These are phyloP conservation scores for Pseudomassariella vexata DNA, from an alignment of 2,329 filamentous ascomycete genomes.

Conservation along the genomic window DNA sequence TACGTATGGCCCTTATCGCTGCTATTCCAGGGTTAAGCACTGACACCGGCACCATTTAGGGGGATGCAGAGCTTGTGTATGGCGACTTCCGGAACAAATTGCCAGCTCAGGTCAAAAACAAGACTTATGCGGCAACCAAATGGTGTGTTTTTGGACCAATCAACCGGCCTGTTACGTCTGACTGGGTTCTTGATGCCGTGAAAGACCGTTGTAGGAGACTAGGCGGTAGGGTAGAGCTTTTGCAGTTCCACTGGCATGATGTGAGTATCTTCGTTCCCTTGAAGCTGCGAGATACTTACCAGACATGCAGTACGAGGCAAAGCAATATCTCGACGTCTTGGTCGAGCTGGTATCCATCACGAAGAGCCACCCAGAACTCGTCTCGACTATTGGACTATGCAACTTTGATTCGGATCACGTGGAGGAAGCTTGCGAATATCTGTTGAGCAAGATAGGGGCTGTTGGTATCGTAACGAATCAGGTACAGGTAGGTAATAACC, in stretches of 20 bases:
- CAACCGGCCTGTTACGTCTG: conserved; percentile 15
- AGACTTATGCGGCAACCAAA: conserved; percentile 27
- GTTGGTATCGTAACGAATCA: conserved; percentile 27
- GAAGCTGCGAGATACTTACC: background rate
- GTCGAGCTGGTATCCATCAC: conserved; percentile 22
- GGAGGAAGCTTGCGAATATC: conserved; percentile 25
- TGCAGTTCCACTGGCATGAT: conserved; percentile 31
- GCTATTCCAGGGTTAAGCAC: too few species aligned
- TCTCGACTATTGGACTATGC: conserved; percentile 26
- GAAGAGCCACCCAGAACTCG: conserved; percentile 19
- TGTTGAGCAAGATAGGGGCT: conserved; percentile 18
- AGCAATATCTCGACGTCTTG: conserved; percentile 28
- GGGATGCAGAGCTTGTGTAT: conserved; percentile 28
- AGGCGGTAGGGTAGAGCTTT: conserved; percentile 24
- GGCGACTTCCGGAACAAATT: conserved; percentile 23
- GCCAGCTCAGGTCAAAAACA: conserved; percentile 11
- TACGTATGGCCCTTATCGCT: conserved; percentile 17
- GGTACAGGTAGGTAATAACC: conserved; percentile 21
- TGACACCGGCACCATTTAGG: conserved; percentile 12
- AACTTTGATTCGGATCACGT: conserved; percentile 27
- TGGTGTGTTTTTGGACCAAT: conserved; percentile 27
- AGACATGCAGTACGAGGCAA: conserved; percentile 21
- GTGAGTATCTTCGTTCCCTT: conserved; percentile 14
- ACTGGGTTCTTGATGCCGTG: conserved; percentile 21
- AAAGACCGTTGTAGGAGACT: conserved; percentile 26